Evolutionary conservation across 345 rosid genomes (phyloP), one percentile per base, ranked within the genome.

Genomic region (Schrenkiella parvula): DNA sequence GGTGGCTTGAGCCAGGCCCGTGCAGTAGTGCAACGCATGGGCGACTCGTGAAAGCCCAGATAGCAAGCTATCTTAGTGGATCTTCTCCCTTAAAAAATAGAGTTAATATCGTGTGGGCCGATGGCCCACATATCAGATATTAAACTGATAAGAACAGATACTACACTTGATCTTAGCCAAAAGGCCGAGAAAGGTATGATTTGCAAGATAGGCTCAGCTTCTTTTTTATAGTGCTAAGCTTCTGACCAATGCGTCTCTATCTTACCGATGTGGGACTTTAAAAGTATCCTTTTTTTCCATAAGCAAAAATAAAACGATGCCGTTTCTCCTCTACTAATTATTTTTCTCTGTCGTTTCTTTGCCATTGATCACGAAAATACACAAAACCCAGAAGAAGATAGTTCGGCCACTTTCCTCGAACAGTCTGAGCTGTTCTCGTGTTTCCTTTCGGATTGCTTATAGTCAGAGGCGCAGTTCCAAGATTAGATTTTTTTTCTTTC

Each of bases 101-200:
- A 59, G 13, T 60, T 59, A 59, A 39, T 60, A 60, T 39, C 34
- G 22, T 22, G 4, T 25, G 21, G 4, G 14, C 32, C 47, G 7
- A 59, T 38, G 32, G 0, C n/a, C 72, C 78, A 56, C 81, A 71
- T 84, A 84, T 82, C 84, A 84, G 84, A 84, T 84, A 84, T 84
- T 82, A 84, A 82, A 82, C 83, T 80, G 86, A 82, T 82, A 84
- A 84, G 84, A 82, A 84, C 84, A 84, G 80, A 82, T 82, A 84
- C 82, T 82, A 84, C 84, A 82, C 81, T 84, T 82, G 86, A 82
- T 84, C 86, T 84, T 82, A 84, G 86, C 88, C 88, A 84, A 84
- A 84, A 84, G 84, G 88, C 86, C 84, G 86, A 82, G 84, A 84
- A 82, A 84, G 86, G 83, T 76, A 80, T 82, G 83, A 73, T 0